Evolutionary conservation across 306 rosid species (phyloP), one percentile per base, ranked within the genome.

Genomic region (Dalbergia cochinchinensis): DNA sequence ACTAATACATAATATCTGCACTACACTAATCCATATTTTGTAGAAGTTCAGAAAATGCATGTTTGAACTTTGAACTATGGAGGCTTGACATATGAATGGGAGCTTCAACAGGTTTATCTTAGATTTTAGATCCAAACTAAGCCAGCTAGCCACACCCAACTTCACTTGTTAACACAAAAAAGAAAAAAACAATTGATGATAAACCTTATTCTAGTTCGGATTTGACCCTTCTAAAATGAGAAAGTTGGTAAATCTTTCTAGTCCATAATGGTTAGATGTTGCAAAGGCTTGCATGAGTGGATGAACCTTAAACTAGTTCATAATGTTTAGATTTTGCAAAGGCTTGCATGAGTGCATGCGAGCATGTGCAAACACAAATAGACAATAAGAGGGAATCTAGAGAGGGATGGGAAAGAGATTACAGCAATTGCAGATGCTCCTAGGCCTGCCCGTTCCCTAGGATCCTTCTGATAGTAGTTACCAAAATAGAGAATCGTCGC

Each of bases 351-450:
- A 67, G 19, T 42, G 53, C 8, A 62, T 48, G 48, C 34, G 51
- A 9, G 7, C 11, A 35, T 5, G 10, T 8, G 31, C 19, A 33
- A 0, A 61, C 6, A 73, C 19, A 50, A 34, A 63, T 60, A 65
- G 63, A 62, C 35, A n/a, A 37, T 63, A 47, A 59, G 47, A 58
- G 20, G 78, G 78, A 44, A 37, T 5, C 7, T 37, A 37, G 34
- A 50, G 62, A 47, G 51, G 33, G 63, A 63, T 4, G 54, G 33
- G 9, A 77, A 57, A 53, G 81, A 62, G 41, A 10, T 88, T 94
- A 94, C 99, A 72, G 97, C 93, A 78, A 94, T 89, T 71, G 99
- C 97, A 62, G 99, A 92, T 59, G 99, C 95, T 37, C 97, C 99
- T 14, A 94, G 81, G n/a, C 97, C 99, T 37, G 97, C 97, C 35